Base-by-base conservation (phyloP, 495 filamentous ascomycete genomes). In the Penicillium pulvis region DNA sequence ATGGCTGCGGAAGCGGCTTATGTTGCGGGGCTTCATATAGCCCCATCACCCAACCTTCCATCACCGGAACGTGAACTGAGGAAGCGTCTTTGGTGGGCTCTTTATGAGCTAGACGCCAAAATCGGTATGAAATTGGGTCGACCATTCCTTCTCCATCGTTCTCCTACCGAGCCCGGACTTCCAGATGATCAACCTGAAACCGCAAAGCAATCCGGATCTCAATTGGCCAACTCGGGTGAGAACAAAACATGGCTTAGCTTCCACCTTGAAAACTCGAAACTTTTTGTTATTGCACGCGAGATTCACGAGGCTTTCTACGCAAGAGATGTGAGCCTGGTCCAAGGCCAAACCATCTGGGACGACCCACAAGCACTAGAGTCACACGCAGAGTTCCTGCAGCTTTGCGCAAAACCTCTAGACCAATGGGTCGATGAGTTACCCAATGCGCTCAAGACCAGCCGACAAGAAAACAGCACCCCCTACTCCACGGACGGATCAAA, bases 111-210 rank as follows among this genome's bases (percentile, higher is more conserved):
- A 16, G 82, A 85, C 23, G 76, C 65, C 54, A 81, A 82, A 55
- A 60, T 66, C 1, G 69, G 66, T 48, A 79, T 83, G 78, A 79
- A 82, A 51, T 71, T 86, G 4, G 82, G 83, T 2, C 80, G 81
- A 1, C 80, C 82, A 0, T 79, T 73, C 36, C 60, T 65, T 14
- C 28, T 75, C 6, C 55, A 68, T n/a, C 55, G 68, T 4, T 71
- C 75, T 16, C 41, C 69, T 7, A 63, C 67, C 4, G 72, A 70
- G n/a, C 76, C 71, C 33, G 63, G 53, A 16, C 56, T 83, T 31
- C 81, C 81, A 1, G 61, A 57, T n/a, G 71, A 75, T 54, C 66
- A 71, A 43, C 63, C 60, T 19, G 60, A 74, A 31, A 53, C 68
- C 3, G 73, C 78, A 0, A 62, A 56, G 19, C 53, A 66, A 7